Evolutionary conservation across 2,329 filamentous ascomycete species (phyloP).

Genomic region (Ophiostoma ulmi): DNA sequence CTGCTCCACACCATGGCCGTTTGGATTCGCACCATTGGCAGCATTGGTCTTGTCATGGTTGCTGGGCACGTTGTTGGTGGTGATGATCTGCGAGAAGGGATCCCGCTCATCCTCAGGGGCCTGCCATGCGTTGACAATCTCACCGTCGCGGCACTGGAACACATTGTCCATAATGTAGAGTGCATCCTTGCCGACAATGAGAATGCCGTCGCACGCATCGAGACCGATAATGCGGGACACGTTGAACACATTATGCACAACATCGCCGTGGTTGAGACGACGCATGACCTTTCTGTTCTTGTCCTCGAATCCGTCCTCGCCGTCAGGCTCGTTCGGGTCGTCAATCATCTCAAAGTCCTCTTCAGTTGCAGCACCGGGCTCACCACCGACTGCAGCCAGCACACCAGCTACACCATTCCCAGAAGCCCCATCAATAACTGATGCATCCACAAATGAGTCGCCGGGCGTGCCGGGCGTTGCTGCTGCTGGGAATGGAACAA

Average conservation of each 20-base stretch:
- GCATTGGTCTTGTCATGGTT: constrained; percentile 43
- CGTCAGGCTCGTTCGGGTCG: constrained; percentile 79
- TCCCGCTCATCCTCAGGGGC: constrained; percentile 89
- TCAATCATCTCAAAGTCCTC: constrained; percentile 97
- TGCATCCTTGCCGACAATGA: constrained; percentile 86
- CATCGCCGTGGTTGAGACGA: constrained; percentile 80
- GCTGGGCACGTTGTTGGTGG: constrained; percentile 45
- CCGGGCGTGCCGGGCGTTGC: neutral
- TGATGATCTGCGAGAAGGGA: constrained; percentile 90
- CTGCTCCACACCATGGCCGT: constrained; percentile 56
- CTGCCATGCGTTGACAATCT: constrained; percentile 95
- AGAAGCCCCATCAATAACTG: neutral
- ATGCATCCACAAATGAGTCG: neutral
- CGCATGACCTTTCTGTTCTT: constrained; percentile 98
- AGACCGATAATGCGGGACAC: constrained; percentile 90
- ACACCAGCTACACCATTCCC: neutral
- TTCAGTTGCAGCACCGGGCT: constrained; percentile 41
- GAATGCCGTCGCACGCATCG: constrained; percentile 86
- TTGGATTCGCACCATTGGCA: constrained; percentile 34
- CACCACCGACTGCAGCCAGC: neutral
- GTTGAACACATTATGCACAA: constrained; percentile 91
- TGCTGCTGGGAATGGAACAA: neutral
- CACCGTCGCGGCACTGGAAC: constrained; percentile 89
- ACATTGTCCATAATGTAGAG: constrained; percentile 96
- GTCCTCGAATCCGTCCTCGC: constrained; percentile 77